These are phyloP conservation scores for Aspergillus eucalypticola DNA, from an alignment of 2,329 filamentous ascomycete species.

Conservation along the genomic window DNA sequence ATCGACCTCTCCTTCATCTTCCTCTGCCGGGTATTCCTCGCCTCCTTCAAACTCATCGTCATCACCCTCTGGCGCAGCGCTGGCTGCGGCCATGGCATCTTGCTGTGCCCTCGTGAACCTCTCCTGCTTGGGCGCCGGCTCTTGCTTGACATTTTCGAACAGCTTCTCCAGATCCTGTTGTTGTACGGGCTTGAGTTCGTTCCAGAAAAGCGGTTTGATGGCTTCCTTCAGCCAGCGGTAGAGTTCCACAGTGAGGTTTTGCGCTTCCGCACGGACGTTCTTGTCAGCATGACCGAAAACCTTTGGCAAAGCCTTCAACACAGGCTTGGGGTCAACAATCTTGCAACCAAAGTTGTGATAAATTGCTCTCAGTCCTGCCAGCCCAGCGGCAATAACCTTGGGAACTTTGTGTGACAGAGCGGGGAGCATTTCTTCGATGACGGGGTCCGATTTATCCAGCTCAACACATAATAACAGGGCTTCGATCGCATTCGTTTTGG, in stretches of 20 bases:
- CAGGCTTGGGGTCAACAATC: conserved; percentile 86
- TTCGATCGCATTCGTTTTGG: conserved; percentile 83
- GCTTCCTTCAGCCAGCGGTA: conserved; percentile 97
- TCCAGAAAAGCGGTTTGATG: conserved; percentile 98
- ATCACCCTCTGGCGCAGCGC: conserved; percentile 59
- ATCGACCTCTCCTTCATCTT: conserved; percentile 68
- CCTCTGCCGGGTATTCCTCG: conserved; percentile 59
- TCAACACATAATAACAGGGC: conserved; percentile 87
- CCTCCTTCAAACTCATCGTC: conserved; percentile 59
- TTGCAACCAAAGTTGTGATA: conserved; percentile 96
- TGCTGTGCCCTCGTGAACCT: conserved; percentile 86
- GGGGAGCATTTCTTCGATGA: conserved; percentile 88
- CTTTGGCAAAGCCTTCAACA: conserved; percentile 84
- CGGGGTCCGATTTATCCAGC: conserved; percentile 77
- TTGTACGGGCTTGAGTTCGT: conserved; percentile 90
- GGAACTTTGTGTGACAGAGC: conserved; percentile 84
- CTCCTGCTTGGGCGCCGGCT: conserved; percentile 85
- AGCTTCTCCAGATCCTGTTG: conserved; percentile 90
- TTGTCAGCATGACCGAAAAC: conserved; percentile 96
- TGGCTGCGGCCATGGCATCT: conserved; percentile 72
- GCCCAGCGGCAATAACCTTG: conserved; percentile 76
- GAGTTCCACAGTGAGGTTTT: conserved; percentile 86
- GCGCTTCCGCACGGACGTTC: conserved; percentile 92
- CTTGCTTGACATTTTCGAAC: conserved; percentile 90
- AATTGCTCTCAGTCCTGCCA: conserved; percentile 76